phyloP scores from a whole-genome alignment of 2,329 filamentous ascomycete genomes.

The Aspergillus spinulosporus region DNA sequence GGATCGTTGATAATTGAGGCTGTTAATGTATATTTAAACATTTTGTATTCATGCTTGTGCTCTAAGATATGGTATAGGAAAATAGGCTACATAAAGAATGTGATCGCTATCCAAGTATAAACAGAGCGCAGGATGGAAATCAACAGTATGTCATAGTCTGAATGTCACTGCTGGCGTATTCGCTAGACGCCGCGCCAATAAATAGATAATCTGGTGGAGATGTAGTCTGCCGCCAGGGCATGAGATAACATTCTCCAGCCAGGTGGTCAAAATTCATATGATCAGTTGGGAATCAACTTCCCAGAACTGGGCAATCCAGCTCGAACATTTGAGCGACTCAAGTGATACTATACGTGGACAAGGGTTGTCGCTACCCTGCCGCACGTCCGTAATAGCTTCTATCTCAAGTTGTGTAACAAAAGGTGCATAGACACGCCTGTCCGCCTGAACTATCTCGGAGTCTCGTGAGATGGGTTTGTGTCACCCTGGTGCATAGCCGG shows the following conservation, averaged over 20 bases:
- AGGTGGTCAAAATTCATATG: neutral
- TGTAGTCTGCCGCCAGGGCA: neutral
- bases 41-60: neutral
- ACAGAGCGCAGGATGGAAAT: neutral
- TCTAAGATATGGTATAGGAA: neutral
- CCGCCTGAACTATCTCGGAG: neutral
- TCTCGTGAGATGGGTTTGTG: slow-evolving; percentile 2
- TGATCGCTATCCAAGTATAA: neutral
- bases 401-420: neutral
- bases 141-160: neutral
- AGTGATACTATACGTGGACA: too few species aligned
- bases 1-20: neutral
- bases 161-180: neutral
- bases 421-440: neutral
- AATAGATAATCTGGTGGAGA: neutral
- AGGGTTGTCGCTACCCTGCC: neutral
- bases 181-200: neutral
- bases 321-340: too few species aligned
- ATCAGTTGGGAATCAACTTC: neutral
- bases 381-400: neutral
- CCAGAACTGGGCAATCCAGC: neutral
- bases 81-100: neutral
- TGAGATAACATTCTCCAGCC: neutral
- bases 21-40: neutral
- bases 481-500: neutral